A percentile compares a stretch with the other conserved stretches of the same genome.
These are phyloP conservation scores for Dactylis glomerata DNA, from an alignment of 176 grass and related monocot species.

Conservation along the genomic window DNA sequence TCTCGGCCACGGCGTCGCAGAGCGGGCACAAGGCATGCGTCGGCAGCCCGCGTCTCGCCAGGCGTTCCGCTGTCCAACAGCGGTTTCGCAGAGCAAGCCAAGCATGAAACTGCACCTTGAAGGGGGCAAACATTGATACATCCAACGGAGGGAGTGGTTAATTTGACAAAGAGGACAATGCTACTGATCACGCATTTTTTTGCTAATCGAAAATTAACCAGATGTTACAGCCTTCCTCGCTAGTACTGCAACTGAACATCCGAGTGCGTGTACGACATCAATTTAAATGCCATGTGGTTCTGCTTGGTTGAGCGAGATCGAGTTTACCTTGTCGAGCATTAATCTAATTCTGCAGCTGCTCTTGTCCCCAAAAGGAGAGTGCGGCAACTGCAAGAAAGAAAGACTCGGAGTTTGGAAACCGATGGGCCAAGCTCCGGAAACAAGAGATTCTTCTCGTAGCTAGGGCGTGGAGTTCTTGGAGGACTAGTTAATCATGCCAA, in stretches of 20 bases:
- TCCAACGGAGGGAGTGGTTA: no score
- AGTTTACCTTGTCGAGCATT: slow-evolving; percentile 24
- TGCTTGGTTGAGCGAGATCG: slow-evolving; percentile 20
- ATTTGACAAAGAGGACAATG: no score
- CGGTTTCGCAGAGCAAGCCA: no score
- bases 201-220: neutral
- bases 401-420: slow-evolving; percentile 30
- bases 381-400: slow-evolving; percentile 10
- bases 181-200: neutral
- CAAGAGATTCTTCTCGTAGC: slow-evolving; percentile 60
- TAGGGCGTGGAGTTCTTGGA: slow-evolving; percentile 41
- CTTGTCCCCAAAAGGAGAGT: neutral
- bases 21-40: no score
- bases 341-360: slow-evolving; percentile 26
- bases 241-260: neutral
- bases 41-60: no score
- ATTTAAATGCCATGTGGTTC: slow-evolving; percentile 27
- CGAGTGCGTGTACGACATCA: slow-evolving; percentile 7
- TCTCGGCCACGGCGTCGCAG: no score
- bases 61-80: no score
- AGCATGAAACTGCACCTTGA: no score
- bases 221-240: neutral
- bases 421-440: slow-evolving; percentile 50
- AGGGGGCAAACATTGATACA: no score
- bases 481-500: slow-evolving; percentile 26